Evolutionary conservation across 768 basidiomycete genomes (phyloP), one percentile per base, ranked within the genome.

Genomic region (Lactarius psammicola): DNA sequence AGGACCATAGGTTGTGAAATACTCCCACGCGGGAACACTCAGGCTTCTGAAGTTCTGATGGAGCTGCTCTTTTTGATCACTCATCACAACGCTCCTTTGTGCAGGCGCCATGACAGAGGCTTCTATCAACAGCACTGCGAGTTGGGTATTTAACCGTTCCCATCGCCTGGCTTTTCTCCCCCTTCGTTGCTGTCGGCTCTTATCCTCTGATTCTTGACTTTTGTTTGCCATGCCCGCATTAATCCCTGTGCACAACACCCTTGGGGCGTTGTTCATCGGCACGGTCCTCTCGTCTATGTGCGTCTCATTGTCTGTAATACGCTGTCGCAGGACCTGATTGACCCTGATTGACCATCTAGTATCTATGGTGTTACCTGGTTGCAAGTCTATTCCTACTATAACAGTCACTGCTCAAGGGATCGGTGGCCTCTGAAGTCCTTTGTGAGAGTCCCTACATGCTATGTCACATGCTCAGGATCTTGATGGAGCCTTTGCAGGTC

Each of bases 341-440:
- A 26, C 5, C 26, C 9, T 18, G 31, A 51, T 15, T 11, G 40
- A 2, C 5, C 33, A 18, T 30, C 11, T 13, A 60, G 60, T 5
- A 17, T 60, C 34, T 60, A 60, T 30, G 60, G 60, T 20, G 33
- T 60, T 17, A 60, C 60, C 15, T 60, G 46, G 60, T 60, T 53
- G 28, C 60, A 60, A 38, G 60, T 60, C 13, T 60, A 60, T 38
- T 60, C 60, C 46, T 60, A 60, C 18, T 60, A 60, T 20, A 51
- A n/a, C 7, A 51, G 23, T 8, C 60, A 51, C 26, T 53, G 46
- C 26, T 36, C 44, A 38, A 51, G 26, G 60, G 46, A 53, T 30
- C 23, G 23, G 18, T 60, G 46, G 49, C 49, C 34, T 26, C 17
- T 51, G 3, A 60, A 60, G 49, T 26, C 13, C 23, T 38, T 60